These are phyloP conservation scores for Lycium barbarum DNA, from an alignment of 257 asterid genomes.

Conservation along the genomic window DNA sequence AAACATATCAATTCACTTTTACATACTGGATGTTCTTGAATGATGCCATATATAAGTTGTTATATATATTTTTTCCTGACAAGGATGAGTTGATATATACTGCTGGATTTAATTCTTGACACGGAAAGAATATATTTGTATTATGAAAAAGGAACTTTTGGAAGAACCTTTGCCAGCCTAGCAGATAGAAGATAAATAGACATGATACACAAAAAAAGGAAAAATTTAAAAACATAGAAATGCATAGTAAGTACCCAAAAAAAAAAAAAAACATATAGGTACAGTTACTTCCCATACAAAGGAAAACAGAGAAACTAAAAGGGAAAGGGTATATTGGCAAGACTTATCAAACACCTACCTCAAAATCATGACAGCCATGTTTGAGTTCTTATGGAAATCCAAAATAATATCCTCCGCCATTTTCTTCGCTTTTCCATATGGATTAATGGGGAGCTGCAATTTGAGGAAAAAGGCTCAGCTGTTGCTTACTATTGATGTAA, in stretches of 20 bases:
- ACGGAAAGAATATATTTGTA: no score
- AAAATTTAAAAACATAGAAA: no score
- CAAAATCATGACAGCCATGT: slow-evolving; percentile 93
- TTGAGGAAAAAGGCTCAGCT: slow-evolving; percentile 31
- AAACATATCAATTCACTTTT: no score
- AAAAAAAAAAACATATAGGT: neutral
- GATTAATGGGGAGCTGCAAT: slow-evolving; percentile 84
- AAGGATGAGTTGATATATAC: no score
- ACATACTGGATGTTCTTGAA: no score
- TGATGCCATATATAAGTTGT: no score
- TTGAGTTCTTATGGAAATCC: slow-evolving; percentile 83
- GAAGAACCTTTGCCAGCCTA: no score
- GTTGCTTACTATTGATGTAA: neutral
- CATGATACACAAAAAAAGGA: no score
- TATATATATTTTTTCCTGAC: no score
- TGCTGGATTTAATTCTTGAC: no score
- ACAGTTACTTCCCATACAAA: neutral
- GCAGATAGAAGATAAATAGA: no score
- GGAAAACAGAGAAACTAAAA: neutral
- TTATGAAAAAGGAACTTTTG: no score
- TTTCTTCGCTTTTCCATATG: slow-evolving; percentile 97
- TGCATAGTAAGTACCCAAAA: neutral
- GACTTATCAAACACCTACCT: slow-evolving; percentile 51
- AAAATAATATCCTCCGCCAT: slow-evolving; percentile 97
- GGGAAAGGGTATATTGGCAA: neutral